These are phyloP conservation scores for Viola odorata DNA, from an alignment of 345 rosid genomes.

Conservation along the genomic window DNA sequence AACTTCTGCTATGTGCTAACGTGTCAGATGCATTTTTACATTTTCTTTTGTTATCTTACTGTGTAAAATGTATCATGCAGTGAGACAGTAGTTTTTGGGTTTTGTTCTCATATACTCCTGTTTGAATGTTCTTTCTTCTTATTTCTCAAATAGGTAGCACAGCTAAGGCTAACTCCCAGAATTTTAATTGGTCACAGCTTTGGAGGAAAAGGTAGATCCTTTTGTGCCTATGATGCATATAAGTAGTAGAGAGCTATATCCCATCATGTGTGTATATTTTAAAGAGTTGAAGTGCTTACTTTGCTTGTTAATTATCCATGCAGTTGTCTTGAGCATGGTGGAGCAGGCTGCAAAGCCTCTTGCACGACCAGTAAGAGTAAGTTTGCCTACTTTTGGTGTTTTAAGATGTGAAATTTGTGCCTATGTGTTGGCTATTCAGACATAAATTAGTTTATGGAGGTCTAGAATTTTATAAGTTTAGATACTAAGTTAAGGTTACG, in stretches of 20 bases:
- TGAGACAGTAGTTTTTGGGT: too few species aligned
- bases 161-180: conserved; percentile 77
- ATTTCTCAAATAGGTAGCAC: conserved; percentile 46
- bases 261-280: conserved; percentile 9
- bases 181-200: conserved; percentile 93
- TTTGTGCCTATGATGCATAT: not conserved
- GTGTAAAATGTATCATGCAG: too few species aligned
- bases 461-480: too few species aligned
- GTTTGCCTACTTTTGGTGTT: conserved; percentile 3
- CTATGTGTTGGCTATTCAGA: too few species aligned
- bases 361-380: conserved; percentile 85
- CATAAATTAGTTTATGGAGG: too few species aligned
- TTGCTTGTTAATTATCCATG: conserved; percentile 24
- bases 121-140: not conserved
- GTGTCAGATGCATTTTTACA: too few species aligned
- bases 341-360: conserved; percentile 98
- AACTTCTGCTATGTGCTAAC: too few species aligned
- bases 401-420: too few species aligned
- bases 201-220: conserved; percentile 84
- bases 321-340: conserved; percentile 95
- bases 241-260: not conserved
- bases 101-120: not conserved
- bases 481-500: too few species aligned
- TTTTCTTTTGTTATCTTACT: too few species aligned
- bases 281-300: conserved; percentile 18